A percentile compares a stretch with the other conserved stretches of the same genome.
Evolutionary conservation across 441 rosid species (phyloP).

Genomic region (Jatropha multifida): DNA sequence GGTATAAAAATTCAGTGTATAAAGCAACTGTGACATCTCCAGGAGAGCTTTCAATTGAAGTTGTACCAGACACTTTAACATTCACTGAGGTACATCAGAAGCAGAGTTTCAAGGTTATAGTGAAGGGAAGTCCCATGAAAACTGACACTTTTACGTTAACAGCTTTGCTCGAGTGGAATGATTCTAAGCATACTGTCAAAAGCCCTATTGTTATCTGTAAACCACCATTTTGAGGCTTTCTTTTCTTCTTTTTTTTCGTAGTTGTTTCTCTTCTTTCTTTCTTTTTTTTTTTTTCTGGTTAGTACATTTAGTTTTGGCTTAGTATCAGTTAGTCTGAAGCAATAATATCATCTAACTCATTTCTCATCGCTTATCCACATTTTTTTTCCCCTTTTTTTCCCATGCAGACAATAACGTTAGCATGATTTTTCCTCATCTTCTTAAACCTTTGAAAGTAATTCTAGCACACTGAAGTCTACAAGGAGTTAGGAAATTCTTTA

Average conservation of each 20-base stretch:
- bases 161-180: slow-evolving; percentile 63
- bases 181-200: slow-evolving; percentile 49
- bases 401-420: no score
- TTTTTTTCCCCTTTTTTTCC: neutral
- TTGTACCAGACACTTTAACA: slow-evolving; percentile 31
- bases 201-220: slow-evolving; percentile 57
- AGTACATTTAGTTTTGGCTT: no score
- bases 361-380: no score
- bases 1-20: slow-evolving; percentile 38
- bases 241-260: neutral
- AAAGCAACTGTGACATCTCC: slow-evolving; percentile 35
- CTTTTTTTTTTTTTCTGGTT: no score
- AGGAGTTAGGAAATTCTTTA: no score
- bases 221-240: neutral
- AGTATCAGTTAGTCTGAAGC: no score
- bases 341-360: no score
- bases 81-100: slow-evolving; percentile 36
- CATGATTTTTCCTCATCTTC: no score
- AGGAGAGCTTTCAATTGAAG: slow-evolving; percentile 35
- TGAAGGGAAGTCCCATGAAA: slow-evolving; percentile 40
- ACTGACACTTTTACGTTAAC: slow-evolving; percentile 33
- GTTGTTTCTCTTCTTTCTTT: no score
- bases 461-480: no score
- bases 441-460: no score
- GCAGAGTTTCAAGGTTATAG: slow-evolving; percentile 45